phyloP scores from a whole-genome alignment of 1,284 basidiomycete genomes.

The Puccinia polysora region DNA sequence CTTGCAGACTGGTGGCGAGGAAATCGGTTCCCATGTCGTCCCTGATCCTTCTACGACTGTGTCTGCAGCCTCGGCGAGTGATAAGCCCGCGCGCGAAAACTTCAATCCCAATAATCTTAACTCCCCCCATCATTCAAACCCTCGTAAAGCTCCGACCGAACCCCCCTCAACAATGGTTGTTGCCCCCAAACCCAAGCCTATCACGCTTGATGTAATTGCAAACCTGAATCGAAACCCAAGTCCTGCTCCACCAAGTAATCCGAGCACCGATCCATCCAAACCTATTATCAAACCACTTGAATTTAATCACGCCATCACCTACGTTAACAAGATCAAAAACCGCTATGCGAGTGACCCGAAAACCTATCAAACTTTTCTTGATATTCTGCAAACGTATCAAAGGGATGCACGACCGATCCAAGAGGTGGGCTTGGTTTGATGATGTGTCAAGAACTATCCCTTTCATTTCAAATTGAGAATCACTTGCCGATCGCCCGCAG shows the following conservation, averaged over 20 bases:
- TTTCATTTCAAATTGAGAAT: no score
- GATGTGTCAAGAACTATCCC: no score
- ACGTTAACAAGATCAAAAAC: conserved; percentile 97
- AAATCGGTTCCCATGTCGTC: conserved; percentile 40
- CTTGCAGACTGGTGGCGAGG: conserved; percentile 43
- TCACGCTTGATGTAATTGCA: conserved; percentile 17
- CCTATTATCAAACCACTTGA: conserved; percentile 58
- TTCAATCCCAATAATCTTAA: conserved; percentile 5
- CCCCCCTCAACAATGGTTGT: conserved; percentile 1
- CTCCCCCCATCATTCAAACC: neutral
- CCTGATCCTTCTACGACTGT: neutral
- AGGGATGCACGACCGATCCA: conserved; percentile 83
- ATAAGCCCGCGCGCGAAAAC: conserved; percentile 24
- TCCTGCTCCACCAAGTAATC: conserved; percentile 27
- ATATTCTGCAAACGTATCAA: conserved; percentile 95
- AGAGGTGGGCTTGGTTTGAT: conserved; percentile 66
- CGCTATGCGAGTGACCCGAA: conserved; percentile 86
- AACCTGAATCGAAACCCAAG: conserved; percentile 27
- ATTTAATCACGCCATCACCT: conserved; percentile 96
- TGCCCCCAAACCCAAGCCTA: conserved; percentile 27
- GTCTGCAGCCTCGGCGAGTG: neutral
- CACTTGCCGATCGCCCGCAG: no score
- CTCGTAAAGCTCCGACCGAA: neutral
- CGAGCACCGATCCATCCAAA: conserved; percentile 25
- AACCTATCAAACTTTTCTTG: conserved; percentile 96